Percentiles rank a stretch among this genome's conserved stretches.
Conservation (phyloP, 805 yeast genomes). For the Sugiyamaella marilandica region DNA sequence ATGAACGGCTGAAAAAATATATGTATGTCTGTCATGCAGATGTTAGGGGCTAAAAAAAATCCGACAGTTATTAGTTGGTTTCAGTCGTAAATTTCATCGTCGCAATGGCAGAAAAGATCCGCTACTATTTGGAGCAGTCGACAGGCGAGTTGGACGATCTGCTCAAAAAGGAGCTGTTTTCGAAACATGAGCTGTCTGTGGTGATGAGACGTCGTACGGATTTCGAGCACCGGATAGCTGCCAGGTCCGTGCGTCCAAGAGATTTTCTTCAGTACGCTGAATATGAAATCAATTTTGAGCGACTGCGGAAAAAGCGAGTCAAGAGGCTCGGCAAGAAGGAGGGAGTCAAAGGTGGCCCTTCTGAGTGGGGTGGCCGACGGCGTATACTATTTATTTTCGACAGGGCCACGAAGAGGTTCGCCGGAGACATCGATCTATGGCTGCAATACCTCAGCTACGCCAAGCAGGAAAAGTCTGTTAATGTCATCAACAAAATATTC, state of each 20-base stretch:
- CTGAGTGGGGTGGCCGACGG: conserved; percentile 84
- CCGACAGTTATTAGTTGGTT: too few relatives aligned
- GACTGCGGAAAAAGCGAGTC: conserved; percentile 66
- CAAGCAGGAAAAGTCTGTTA: conserved; percentile 28
- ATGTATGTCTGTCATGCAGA: too few relatives aligned
- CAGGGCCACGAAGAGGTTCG: conserved; percentile 74
- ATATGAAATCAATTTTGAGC: conserved; percentile 76
- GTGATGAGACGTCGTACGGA: conserved; percentile 93
- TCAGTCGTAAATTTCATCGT: too few relatives aligned
- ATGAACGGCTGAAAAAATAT: too few relatives aligned
- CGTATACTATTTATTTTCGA: conserved; percentile 79
- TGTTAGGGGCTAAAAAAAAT: too few relatives aligned
- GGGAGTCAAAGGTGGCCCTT: conserved; percentile 33
- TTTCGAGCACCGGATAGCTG: conserved; percentile 83
- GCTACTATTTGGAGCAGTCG: conserved; percentile 51
- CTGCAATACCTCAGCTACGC: conserved; percentile 60
- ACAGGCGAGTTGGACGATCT: conserved; percentile 77
- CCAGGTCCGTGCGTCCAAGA: conserved; percentile 71
- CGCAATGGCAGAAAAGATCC: conserved; percentile 49
- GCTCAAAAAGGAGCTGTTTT: conserved; percentile 72
- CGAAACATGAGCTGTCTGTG: conserved; percentile 71
- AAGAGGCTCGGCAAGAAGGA: conserved; percentile 45
- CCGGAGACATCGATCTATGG: conserved; percentile 78
- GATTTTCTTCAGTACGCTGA: conserved; percentile 77
- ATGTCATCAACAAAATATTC: conserved; percentile 50